Evolutionary conservation across 768 basidiomycete species (phyloP).

Genomic region (Neoboletus brunneissimus): DNA sequence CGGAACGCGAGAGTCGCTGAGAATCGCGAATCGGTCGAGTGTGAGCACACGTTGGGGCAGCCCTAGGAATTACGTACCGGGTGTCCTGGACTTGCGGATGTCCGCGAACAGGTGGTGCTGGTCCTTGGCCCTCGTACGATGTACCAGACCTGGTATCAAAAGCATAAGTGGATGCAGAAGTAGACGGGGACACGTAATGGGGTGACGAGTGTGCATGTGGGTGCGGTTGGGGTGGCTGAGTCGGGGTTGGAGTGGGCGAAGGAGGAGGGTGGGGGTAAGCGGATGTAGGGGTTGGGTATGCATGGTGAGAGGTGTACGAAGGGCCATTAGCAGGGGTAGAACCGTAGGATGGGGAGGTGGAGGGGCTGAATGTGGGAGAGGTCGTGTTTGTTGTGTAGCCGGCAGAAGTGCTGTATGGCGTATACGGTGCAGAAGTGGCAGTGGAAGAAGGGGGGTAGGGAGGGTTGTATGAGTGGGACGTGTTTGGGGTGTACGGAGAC

Average conservation of each 20-base stretch:
- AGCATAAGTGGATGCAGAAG: constrained; percentile 17
- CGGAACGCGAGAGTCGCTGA: constrained; percentile 24
- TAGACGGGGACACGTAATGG: constrained; percentile 23
- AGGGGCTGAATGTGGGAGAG: constrained; percentile 24
- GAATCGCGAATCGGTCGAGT: constrained; percentile 10
- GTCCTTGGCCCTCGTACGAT: constrained; percentile 18
- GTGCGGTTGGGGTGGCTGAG: constrained; percentile 23
- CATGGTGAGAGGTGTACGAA: constrained; percentile 17
- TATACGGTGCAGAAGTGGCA: constrained; percentile 17
- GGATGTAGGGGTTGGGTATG: constrained; percentile 27
- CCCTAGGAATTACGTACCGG: constrained; percentile 16
- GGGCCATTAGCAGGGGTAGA: constrained; percentile 10
- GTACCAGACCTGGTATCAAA: constrained; percentile 21
- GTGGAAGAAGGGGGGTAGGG: constrained; percentile 18
- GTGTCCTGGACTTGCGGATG: constrained; percentile 22
- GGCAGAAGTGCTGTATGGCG: constrained; percentile 22
- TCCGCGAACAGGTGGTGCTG: constrained; percentile 15
- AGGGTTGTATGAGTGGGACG: constrained; percentile 12
- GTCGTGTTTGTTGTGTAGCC: constrained; percentile 18
- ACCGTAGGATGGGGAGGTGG: constrained; percentile 20
- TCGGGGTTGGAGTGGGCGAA: constrained; percentile 32
- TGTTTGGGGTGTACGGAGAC: constrained; percentile 22
- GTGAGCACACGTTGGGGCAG: background rate
- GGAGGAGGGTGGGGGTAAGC: constrained; percentile 28
- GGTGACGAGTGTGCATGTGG: constrained; percentile 16